Evolutionary conservation across 495 filamentous ascomycete species (phyloP), one percentile per base, ranked within the genome.

Genomic region (Podospora anserina): DNA sequence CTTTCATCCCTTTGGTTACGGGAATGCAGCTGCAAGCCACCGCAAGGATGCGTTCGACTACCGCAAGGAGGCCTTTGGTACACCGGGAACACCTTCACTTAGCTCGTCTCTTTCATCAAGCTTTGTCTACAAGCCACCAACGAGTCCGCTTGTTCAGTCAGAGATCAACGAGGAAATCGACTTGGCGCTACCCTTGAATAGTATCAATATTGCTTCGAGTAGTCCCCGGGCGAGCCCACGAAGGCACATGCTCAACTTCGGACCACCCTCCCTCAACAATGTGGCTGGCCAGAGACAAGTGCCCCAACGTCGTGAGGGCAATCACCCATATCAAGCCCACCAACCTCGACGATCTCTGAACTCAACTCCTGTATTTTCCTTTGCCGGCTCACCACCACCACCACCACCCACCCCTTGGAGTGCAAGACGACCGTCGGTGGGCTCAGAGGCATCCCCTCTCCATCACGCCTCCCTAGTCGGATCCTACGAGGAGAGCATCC

Each of bases 401-500:
- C 89, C 90, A 64, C 85, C 87, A 6, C 86, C 88, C n/a, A 74
- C 77, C 2, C 78, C 82, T n/a, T 72, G 85, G 4, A 84, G 85
- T 11, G 77, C 86, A 20, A 85, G 92, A 64, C 82, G 91, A 53
- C 90, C 90, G 1, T 96, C 93, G 0, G 83, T 90, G 66, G 84
- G 87, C 53, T 90, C 91, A 2, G 94, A 97, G 20, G 78, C 82
- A 18, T 91, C 92, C 16, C 86, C 92, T 2, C 83, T 94, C 23
- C 90, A 92, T 32, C 92, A 94, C 80, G 94, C 94, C 27, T 91
- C 94, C 4, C 93, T 99, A 90, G 95, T 99, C 19, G 95, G 95
- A 0, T 97, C 95, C 3, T 99, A 97, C 72, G 95, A 99, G 77
- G 95, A 99, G 78, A 97, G 92, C 3, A 97, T 99, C 63, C 81